These are phyloP conservation scores for Candida verbasci DNA, from an alignment of 805 yeast species.

Conservation along the genomic window DNA sequence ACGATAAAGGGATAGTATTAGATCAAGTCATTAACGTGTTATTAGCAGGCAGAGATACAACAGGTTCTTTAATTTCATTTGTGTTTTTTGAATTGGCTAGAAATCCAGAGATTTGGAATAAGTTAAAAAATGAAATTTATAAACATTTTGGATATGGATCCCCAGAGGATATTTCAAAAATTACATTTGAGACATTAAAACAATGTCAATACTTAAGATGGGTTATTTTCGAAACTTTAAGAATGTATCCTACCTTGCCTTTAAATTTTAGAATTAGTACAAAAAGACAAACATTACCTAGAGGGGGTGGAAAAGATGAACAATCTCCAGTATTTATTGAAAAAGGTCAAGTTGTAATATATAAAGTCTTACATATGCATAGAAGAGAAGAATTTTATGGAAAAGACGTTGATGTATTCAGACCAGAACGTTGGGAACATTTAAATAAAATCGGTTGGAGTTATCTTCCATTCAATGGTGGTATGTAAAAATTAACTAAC, in stretches of 20 bases:
- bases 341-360: conserved; percentile 17
- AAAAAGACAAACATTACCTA: conserved; percentile 25
- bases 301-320: conserved; percentile 30
- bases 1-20: conserved; percentile 28
- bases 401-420: conserved; percentile 27
- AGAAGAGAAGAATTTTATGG: conserved; percentile 24
- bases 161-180: conserved; percentile 18
- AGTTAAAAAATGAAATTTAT: conserved; percentile 25
- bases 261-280: conserved; percentile 23
- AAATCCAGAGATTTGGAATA: conserved; percentile 25
- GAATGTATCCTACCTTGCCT: conserved; percentile 32
- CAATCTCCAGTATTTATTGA: conserved; percentile 16
- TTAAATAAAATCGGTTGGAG: conserved; percentile 31
- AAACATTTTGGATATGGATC: conserved; percentile 28
- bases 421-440: conserved; percentile 37
- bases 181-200: conserved; percentile 34
- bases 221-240: conserved; percentile 30
- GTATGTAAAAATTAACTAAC: too few relatives aligned
- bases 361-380: conserved; percentile 17
- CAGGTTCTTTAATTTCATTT: conserved; percentile 35
- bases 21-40: conserved; percentile 37
- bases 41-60: conserved; percentile 40
- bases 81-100: conserved; percentile 30
- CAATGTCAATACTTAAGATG: conserved; percentile 34
- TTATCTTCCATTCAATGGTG: conserved; percentile 51